Percentiles rank a stretch among this genome's conserved stretches.
These are phyloP conservation scores for Ceratocystis ficicola DNA, from an alignment of 2,329 filamentous ascomycete genomes.

Conservation along the genomic window DNA sequence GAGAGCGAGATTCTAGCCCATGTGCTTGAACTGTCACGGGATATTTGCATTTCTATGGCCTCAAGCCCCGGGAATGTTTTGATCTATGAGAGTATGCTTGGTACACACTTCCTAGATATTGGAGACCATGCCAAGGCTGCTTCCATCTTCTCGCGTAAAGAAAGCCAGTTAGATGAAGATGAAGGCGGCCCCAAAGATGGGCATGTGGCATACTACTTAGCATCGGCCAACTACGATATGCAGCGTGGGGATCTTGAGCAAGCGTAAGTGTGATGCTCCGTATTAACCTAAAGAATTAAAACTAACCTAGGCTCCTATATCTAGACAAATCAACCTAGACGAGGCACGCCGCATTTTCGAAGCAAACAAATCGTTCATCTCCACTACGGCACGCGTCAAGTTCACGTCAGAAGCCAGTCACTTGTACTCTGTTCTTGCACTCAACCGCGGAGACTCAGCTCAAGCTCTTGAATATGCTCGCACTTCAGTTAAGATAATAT, in stretches of 20 bases:
- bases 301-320: neutral
- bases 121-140: constrained; percentile 42
- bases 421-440: constrained; percentile 51
- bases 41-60: constrained; percentile 30
- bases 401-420: constrained; percentile 30
- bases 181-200: constrained; percentile 31
- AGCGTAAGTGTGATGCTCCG: constrained; percentile 34
- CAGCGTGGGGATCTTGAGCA: constrained; percentile 53
- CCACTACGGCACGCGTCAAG: constrained; percentile 44
- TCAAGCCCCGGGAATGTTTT: constrained; percentile 31
- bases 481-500: constrained; percentile 44
- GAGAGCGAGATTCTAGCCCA: constrained; percentile 36
- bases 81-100: constrained; percentile 37
- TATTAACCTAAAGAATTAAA: neutral
- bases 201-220: constrained; percentile 45
- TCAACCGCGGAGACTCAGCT: constrained; percentile 49
- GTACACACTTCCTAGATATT: constrained; percentile 42
- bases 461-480: constrained; percentile 47
- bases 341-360: constrained; percentile 20
- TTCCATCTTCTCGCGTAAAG: constrained; percentile 38
- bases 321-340: constrained; percentile 18
- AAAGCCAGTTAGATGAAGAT: constrained; percentile 39
- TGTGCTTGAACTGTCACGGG: constrained; percentile 37
- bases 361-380: constrained; percentile 19
- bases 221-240: constrained; percentile 62